These are phyloP conservation scores for Calonectria hongkongensis DNA, from an alignment of 2,329 filamentous ascomycete species.

Conservation along the genomic window DNA sequence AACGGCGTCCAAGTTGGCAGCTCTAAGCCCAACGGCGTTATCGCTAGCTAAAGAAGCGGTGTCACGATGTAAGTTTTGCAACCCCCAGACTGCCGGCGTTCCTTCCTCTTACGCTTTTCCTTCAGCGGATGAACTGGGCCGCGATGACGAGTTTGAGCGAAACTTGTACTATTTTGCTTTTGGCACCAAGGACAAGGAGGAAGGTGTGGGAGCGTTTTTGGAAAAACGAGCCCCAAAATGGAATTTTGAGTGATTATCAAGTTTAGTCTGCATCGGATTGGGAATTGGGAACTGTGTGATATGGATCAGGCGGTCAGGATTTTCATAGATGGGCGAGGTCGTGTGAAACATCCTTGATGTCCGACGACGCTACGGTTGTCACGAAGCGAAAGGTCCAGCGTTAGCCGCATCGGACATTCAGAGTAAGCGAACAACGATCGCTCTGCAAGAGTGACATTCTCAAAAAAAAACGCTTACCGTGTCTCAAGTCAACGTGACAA, in stretches of 20 bases:
- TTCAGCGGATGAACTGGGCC: conserved; percentile 52
- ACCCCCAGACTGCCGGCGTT: background rate
- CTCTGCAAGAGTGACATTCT: conserved; percentile 5
- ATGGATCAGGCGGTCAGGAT: background rate
- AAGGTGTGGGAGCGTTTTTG: conserved; percentile 57
- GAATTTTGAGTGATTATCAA: conserved; percentile 35
- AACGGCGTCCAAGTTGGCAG: conserved; percentile 52
- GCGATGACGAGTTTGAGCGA: conserved; percentile 59
- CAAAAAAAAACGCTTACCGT: background rate
- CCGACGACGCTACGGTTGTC: background rate
- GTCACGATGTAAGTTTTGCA: conserved; percentile 50
- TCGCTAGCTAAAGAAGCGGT: conserved; percentile 57
- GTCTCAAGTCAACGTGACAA: conserved; percentile 15
- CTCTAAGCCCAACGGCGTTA: conserved; percentile 52
- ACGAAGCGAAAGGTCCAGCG: background rate
- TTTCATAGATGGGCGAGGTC: background rate
- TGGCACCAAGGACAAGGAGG: conserved; percentile 56
- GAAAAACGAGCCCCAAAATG: conserved; percentile 53
- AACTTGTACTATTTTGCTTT: conserved; percentile 62
- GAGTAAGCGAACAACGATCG: conserved; percentile 19
- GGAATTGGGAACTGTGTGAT: background rate
- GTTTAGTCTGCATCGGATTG: background rate
- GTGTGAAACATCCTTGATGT: background rate
- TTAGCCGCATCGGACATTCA: conserved; percentile 21
- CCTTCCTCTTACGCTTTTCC: background rate